Evolutionary conservation across 108 stramenopile species (phyloP).

Genomic region (Nitzschia sp.): DNA sequence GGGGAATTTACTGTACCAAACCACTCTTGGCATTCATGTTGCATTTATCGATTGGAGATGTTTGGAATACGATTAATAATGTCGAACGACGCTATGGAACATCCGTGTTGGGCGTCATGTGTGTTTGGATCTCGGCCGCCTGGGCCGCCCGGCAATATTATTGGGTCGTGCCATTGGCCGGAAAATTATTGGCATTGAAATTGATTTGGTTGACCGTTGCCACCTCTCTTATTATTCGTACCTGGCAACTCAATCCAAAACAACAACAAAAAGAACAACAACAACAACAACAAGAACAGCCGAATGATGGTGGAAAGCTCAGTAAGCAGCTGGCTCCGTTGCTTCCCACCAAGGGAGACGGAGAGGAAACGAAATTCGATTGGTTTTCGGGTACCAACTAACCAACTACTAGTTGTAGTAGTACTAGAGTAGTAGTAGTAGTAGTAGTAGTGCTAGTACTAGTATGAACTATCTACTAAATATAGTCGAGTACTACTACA

Average conservation of each 20-base stretch:
- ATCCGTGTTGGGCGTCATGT: conserved; percentile 59
- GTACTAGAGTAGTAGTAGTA: too few species aligned
- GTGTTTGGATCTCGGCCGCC: conserved; percentile 58
- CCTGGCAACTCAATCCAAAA: conserved; percentile 80
- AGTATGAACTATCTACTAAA: too few species aligned
- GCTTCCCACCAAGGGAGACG: conserved; percentile 57
- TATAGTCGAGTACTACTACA: too few species aligned
- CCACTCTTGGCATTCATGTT: conserved; percentile 72
- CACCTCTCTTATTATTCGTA: conserved; percentile 63
- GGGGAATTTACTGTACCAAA: conserved; percentile 27
- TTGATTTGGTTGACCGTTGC: conserved; percentile 76
- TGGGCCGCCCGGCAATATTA: conserved; percentile 71
- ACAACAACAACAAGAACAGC: too few species aligned
- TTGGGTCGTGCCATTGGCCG: conserved; percentile 61
- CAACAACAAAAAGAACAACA: too few species aligned
- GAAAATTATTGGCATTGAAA: conserved; percentile 68
- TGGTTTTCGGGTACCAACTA: conserved; percentile 47
- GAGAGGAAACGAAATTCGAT: conserved; percentile 40
- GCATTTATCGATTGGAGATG: conserved; percentile 89
- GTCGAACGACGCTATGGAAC: conserved; percentile 86
- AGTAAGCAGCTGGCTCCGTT: too few species aligned
- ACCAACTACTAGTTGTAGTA: too few species aligned
- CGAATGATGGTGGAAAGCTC: conserved; percentile 29
- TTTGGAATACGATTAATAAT: conserved; percentile 97
- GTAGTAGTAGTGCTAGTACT: too few species aligned